These are phyloP conservation scores for Limonium bicolor DNA, from an alignment of 148 eudicot genomes.

Conservation along the genomic window DNA sequence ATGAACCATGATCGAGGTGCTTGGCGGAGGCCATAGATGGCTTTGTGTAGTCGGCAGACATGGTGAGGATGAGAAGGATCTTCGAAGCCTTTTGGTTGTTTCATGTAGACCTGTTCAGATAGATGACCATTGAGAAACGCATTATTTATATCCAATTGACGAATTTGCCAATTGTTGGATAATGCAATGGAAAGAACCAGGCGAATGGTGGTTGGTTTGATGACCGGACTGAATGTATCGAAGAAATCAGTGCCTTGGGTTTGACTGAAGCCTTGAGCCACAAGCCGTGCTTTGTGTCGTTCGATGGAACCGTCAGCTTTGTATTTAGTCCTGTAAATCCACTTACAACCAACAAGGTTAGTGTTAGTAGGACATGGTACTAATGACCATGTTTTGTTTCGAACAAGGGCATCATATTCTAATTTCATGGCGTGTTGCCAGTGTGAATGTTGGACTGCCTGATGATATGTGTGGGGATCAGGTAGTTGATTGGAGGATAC, in stretches of 20 bases:
- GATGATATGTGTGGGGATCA: not conserved
- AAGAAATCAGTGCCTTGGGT: not conserved
- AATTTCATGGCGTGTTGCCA: not conserved
- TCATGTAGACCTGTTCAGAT: too few species aligned
- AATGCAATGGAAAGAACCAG: too few species aligned
- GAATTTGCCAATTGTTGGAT: too few species aligned
- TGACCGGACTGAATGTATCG: slow-evolving; percentile 2
- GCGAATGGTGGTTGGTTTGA: not conserved
- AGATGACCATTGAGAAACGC: too few species aligned
- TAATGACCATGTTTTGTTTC: too few species aligned
- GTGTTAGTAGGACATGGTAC: too few species aligned
- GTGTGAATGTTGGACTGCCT: not conserved
- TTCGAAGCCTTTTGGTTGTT: not conserved
- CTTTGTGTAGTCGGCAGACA: not conserved
- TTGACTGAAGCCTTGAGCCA: slow-evolving; percentile 6
- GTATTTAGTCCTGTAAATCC: slow-evolving; percentile 2
- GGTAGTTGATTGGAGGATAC: too few species aligned
- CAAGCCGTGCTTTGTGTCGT: slow-evolving; percentile 4
- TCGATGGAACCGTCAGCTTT: slow-evolving; percentile 3
- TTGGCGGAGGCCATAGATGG: not conserved
- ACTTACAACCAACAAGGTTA: slow-evolving; percentile 3
- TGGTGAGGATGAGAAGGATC: not conserved
- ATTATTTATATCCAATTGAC: too few species aligned
- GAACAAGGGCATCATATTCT: not conserved
- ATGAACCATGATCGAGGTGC: not conserved